phyloP scores from a whole-genome alignment of 176 grass and related monocot species.

The Cenchrus purpureus region DNA sequence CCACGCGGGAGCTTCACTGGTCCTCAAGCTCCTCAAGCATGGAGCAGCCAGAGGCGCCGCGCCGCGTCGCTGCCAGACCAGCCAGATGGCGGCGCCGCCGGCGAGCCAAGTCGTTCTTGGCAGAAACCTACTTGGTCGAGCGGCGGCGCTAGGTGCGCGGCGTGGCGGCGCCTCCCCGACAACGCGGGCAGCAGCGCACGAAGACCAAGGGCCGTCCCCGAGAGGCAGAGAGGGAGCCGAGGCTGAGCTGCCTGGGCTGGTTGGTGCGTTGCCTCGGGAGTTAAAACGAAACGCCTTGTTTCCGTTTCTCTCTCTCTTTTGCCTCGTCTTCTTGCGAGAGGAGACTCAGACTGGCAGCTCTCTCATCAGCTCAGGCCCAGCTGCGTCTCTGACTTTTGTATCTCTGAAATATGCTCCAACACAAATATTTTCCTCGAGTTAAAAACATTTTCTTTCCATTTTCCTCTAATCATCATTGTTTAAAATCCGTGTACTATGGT shows the following conservation, averaged over 20 bases:
- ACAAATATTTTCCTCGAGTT: not conserved
- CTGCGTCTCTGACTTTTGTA: conserved; percentile 13
- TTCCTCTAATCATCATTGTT: not conserved
- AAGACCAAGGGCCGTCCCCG: conserved; percentile 32
- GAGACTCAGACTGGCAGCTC: not conserved
- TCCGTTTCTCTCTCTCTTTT: conserved; percentile 15
- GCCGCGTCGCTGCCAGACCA: not conserved
- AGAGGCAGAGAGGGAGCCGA: not conserved
- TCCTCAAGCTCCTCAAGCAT: conserved; percentile 23
- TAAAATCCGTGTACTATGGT: no score
- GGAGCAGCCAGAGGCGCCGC: conserved; percentile 3
- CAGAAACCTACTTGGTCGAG: conserved; percentile 8
- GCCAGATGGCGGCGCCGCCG: not conserved
- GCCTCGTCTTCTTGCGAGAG: conserved; percentile 13
- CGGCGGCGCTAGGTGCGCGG: conserved; percentile 23
- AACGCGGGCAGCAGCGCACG: conserved; percentile 40
- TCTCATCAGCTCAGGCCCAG: not conserved
- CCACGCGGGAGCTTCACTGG: conserved; percentile 1
- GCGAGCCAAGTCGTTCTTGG: not conserved
- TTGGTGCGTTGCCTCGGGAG: conserved; percentile 47
- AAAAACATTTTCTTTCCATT: not conserved
- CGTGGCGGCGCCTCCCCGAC: conserved; percentile 42
- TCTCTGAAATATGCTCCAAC: not conserved
- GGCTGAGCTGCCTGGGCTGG: conserved; percentile 6
- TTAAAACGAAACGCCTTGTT: conserved; percentile 34